Evolutionary conservation across 495 filamentous ascomycete genomes (phyloP).

Genomic region (Daldinia loculata): DNA sequence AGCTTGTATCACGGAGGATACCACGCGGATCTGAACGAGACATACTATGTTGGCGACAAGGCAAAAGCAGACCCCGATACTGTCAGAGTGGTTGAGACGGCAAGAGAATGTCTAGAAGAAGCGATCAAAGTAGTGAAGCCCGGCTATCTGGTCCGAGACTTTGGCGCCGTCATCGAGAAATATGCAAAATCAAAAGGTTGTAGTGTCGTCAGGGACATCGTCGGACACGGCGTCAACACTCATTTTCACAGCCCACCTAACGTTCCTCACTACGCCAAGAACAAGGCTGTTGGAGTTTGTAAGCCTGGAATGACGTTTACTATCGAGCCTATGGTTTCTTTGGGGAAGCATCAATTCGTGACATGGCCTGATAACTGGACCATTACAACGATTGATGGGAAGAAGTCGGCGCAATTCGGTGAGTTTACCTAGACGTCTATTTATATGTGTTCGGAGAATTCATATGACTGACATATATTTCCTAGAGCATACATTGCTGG

Average conservation of each 20-base stretch:
- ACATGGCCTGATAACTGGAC: constrained; percentile 2
- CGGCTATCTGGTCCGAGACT: not conserved
- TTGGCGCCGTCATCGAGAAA: not conserved
- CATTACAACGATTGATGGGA: not conserved
- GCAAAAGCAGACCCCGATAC: not conserved
- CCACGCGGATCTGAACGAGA: not conserved
- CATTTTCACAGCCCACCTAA: constrained; percentile 1
- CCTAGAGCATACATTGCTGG: not conserved
- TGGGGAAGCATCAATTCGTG: not conserved
- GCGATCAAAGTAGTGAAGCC: not conserved
- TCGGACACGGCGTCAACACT: not conserved
- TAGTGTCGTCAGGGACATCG: not conserved
- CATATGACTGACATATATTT: not conserved
- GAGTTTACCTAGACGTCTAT: not conserved
- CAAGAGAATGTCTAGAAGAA: not conserved
- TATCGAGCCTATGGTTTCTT: constrained; percentile 2
- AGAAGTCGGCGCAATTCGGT: constrained; percentile 1
- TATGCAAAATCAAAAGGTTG: not conserved
- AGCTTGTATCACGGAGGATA: not conserved
- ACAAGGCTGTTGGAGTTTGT: not conserved
- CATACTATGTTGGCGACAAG: not conserved
- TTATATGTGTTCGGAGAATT: not conserved
- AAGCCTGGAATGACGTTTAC: constrained; percentile 1
- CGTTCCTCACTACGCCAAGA: not conserved
- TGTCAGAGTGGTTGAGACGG: not conserved